A percentile compares a stretch with the other conserved stretches of the same genome.
These are phyloP conservation scores for Aspergillus affinis DNA, from an alignment of 495 filamentous ascomycete genomes.

Conservation along the genomic window DNA sequence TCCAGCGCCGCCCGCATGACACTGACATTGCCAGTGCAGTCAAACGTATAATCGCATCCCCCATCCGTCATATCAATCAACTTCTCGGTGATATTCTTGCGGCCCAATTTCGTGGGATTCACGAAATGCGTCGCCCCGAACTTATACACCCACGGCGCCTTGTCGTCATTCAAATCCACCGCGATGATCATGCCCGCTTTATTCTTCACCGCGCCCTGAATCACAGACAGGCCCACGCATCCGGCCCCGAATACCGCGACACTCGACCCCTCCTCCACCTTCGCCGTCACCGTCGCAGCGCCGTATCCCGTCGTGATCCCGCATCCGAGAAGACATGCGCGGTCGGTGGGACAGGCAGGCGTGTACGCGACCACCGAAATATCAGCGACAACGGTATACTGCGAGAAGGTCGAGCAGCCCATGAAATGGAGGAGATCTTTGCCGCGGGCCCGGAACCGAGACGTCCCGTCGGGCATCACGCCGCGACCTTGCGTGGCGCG, in stretches of 20 bases:
- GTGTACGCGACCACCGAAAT: conserved; percentile 97
- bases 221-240: conserved; percentile 90
- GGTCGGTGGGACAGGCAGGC: conserved; percentile 88
- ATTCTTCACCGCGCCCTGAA: conserved; percentile 91
- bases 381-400: conserved; percentile 98
- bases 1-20: conserved; percentile 97
- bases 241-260: conserved; percentile 96
- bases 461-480: conserved; percentile 97
- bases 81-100: conserved; percentile 80
- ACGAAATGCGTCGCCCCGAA: conserved; percentile 97
- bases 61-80: conserved; percentile 99
- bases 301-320: conserved; percentile 99
- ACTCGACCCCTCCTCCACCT: conserved; percentile 83
- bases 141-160: conserved; percentile 89
- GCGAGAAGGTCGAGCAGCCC: conserved; percentile 97
- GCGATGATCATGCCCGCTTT: conserved; percentile 89
- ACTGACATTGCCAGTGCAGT: conserved; percentile 94
- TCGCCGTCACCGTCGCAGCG: conserved; percentile 88
- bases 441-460: conserved; percentile 90
- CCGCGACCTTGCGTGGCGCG: conserved; percentile 92
- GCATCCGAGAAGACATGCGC: conserved; percentile 92
- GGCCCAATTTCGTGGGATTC: conserved; percentile 78
- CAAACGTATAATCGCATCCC: conserved; percentile 98
- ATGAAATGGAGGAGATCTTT: conserved; percentile 97
- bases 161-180: conserved; percentile 89